Evolutionary conservation across 495 filamentous ascomycete genomes (phyloP).

Genomic region (Articulospora tetracladia): DNA sequence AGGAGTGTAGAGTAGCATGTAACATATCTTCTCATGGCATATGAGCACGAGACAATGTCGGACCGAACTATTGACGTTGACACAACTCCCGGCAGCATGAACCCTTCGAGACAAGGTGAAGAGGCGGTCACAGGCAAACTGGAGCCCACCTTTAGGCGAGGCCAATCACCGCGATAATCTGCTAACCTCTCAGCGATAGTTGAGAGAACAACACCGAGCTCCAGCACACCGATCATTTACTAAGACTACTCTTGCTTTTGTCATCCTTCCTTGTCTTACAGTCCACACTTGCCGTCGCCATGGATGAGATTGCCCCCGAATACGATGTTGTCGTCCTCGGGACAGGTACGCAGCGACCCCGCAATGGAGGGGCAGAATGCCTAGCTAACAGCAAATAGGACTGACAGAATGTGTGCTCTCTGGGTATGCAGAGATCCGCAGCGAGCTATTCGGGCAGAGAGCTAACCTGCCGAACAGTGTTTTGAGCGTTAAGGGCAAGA

Average conservation of each 20-base stretch:
- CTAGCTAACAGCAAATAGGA: constrained; percentile 46
- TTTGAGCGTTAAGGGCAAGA: constrained; percentile 97
- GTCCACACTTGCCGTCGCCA: constrained; percentile 30
- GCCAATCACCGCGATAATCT: constrained; percentile 20
- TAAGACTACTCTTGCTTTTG: constrained; percentile 2
- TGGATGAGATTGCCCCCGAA: constrained; percentile 95
- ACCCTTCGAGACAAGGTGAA: constrained; percentile 15
- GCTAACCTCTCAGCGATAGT: neutral
- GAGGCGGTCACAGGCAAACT: constrained; percentile 3
- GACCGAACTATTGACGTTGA: neutral
- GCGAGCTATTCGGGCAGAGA: neutral
- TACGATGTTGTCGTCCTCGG: constrained; percentile 99
- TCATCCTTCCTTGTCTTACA: constrained; percentile 6
- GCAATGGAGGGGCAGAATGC: constrained; percentile 22
- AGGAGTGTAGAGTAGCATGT: neutral
- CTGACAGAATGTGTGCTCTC: constrained; percentile 98
- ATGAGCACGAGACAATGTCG: neutral
- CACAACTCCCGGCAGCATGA: constrained; percentile 14
- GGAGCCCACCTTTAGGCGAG: constrained; percentile 15
- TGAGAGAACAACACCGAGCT: neutral
- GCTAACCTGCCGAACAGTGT: constrained; percentile 52
- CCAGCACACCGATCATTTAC: constrained; percentile 22
- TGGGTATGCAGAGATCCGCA: constrained; percentile 55
- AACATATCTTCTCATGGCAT: neutral
- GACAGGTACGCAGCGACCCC: constrained; percentile 65